Evolutionary conservation across 2,329 filamentous ascomycete species (phyloP), one percentile per base, ranked within the genome.

Genomic region (Sphaerulina musiva): DNA sequence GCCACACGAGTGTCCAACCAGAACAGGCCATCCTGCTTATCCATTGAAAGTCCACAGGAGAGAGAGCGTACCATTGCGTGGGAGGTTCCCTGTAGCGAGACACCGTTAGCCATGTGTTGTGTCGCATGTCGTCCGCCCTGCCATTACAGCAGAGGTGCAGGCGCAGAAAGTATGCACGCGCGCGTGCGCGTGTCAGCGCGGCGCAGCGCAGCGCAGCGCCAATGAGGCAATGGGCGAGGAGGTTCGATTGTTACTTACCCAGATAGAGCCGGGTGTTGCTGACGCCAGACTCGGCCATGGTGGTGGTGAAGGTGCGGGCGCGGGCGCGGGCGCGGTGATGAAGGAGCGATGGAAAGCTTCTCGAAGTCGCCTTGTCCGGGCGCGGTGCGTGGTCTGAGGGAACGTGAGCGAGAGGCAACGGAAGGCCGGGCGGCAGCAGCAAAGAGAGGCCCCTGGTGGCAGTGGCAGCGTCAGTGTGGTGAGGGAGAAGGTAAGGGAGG

Each of bases 221-320:
- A 29, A 7, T 29, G 26, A 29, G 26, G 26, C 26, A 6, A 36
- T 51, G 44, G 38, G 43, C 46, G 48, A 38, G 48, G 20, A 23
- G 48, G 20, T 20, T 10, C 8, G 40, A 14, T 23, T 23, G 41
- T 44, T 45, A 51, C 48, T 44, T 51, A 51, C 48, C 48, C 39
- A 51, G 79, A 78, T 97, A 98, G 66, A 97, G 87, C 77, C 93
- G 84, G 70, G 92, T 97, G 64, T 87, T 86, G 61, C 90, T 95
- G 64, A 96, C 92, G 32, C 48, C 48, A 51, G 48, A 51, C 77
- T 95, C 89, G 68, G 83, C 86, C 82, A 89, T 90, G 72, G 45
- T 53, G 72, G 45, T 53, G 50, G 17, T 46, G 49, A 12, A 10
- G 11, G 17, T 17, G 39, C 23, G 47, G 39, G 31, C 14, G 48